These are phyloP conservation scores for Smittium mucronatum DNA, from an alignment of 371 early-diverging fungal genomes.

Conservation along the genomic window DNA sequence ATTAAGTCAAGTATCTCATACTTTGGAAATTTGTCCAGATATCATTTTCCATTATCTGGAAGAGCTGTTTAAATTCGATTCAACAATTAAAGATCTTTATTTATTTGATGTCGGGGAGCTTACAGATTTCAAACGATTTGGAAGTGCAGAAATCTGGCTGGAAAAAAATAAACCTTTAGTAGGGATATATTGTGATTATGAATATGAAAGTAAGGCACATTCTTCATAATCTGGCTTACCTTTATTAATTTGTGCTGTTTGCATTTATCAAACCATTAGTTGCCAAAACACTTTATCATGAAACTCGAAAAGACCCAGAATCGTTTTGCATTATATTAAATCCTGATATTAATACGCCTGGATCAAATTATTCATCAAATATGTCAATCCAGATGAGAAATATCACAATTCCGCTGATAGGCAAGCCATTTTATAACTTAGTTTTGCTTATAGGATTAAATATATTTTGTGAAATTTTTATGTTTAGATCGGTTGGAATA, in stretches of 20 bases:
- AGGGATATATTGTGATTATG: neutral
- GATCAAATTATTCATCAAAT: neutral
- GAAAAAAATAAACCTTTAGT: neutral
- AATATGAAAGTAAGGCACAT: neutral
- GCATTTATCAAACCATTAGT: neutral
- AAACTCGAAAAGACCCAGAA: neutral
- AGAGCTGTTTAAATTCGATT: conserved; percentile 62
- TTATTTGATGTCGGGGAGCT: conserved; percentile 14
- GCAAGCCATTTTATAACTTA: neutral
- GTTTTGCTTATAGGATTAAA: neutral
- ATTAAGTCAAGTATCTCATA: conserved; percentile 41
- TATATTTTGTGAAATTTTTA: neutral
- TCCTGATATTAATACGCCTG: neutral
- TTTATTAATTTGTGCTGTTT: neutral
- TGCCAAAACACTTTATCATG: neutral
- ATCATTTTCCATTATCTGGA: conserved; percentile 58
- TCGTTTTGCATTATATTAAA: neutral
- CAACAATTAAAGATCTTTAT: conserved; percentile 50
- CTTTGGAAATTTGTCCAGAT: conserved; percentile 40
- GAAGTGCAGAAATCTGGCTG: conserved; percentile 6
- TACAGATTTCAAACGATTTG: neutral
- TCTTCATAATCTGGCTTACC: neutral
- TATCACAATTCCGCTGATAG: neutral
- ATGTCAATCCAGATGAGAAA: neutral
- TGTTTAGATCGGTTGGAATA: neutral